Base-by-base conservation (phyloP, 306 rosid genomes). In the Herpetospermum pedunculosum region DNA sequence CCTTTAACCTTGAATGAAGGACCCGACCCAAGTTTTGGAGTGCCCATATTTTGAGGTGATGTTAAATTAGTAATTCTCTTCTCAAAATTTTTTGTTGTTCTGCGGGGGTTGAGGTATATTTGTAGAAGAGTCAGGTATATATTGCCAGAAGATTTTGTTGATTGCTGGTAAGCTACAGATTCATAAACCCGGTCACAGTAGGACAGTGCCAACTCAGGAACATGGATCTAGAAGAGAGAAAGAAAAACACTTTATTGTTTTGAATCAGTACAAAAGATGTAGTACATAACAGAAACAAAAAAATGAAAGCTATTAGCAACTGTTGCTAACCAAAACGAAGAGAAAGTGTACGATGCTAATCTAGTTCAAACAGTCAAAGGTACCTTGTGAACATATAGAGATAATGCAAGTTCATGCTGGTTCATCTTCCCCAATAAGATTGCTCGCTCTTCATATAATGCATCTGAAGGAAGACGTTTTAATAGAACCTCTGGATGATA, bases 331-430 rank as follows among this genome's bases (percentile, higher is more conserved):
- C 16, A 58, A 26, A 70, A 47, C 1, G 3, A 70, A 70, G 50
- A 40, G 37, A 40, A 25, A n/a, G 34, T 26, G 9, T 4, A 43
- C 49, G 13, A 25, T 6, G 12, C 10, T 19, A 4, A 41, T 38
- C 4, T 8, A 28, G 8, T 46, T 64, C 43, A 58, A 55, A 37
- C 21, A 72, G 11, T 64, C 32, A 21, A 10, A 64, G 75, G 58
- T 85, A 95, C 99, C 96, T 95, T 95, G 18, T 89, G 97, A 77
- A 95, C 97, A 81, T 91, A 92, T 46, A 92, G 80, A 73, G 97
- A 89, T 52, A 95, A 79, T 71, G 99, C 96, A 77, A 95, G 86
- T 86, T 95, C 96, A 83, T 95, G 99, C 75, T 91, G 97, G 81
- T 92, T 92, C 92, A 95, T 88, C 84, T 89, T 95, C 40, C 97